A percentile compares a stretch with the other conserved stretches of the same genome.
These are phyloP conservation scores for Heritiera littoralis DNA, from an alignment of 345 rosid genomes.

Conservation along the genomic window DNA sequence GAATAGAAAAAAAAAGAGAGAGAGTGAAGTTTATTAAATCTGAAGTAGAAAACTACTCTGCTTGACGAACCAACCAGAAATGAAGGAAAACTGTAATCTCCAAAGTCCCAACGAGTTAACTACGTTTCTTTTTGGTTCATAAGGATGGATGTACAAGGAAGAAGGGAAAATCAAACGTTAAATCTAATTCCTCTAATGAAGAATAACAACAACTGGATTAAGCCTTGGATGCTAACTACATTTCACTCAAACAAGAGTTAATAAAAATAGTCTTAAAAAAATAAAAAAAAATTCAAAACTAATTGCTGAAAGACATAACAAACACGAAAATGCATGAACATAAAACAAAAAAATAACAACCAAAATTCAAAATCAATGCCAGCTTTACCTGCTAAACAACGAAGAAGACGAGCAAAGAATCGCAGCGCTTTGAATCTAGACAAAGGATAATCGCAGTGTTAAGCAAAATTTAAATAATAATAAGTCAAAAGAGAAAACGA, in stretches of 20 bases:
- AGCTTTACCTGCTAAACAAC: slow-evolving; percentile 3
- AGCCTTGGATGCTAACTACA: not conserved
- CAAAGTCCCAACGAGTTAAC: not conserved
- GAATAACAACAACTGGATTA: too few relatives aligned
- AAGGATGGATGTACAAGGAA: too few relatives aligned
- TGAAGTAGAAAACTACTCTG: not conserved
- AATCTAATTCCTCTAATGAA: too few relatives aligned
- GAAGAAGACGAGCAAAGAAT: not conserved
- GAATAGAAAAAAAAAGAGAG: too few relatives aligned
- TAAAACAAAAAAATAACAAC: not conserved
- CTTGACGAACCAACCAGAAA: not conserved
- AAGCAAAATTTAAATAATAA: not conserved
- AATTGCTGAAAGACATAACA: not conserved
- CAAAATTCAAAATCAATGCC: slow-evolving; percentile 6
- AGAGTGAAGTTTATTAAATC: too few relatives aligned
- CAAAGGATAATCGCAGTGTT: not conserved
- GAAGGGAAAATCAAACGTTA: too few relatives aligned
- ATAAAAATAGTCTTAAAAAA: not conserved
- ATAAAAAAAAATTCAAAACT: not conserved
- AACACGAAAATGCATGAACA: not conserved
- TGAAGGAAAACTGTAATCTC: not conserved
- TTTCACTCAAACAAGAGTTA: not conserved
- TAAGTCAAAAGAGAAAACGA: not conserved
- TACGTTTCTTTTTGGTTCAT: not conserved
- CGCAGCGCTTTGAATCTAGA: not conserved